These are phyloP conservation scores for Taphrina populina DNA, from an alignment of 1,139 yeast species.

Conservation along the genomic window DNA sequence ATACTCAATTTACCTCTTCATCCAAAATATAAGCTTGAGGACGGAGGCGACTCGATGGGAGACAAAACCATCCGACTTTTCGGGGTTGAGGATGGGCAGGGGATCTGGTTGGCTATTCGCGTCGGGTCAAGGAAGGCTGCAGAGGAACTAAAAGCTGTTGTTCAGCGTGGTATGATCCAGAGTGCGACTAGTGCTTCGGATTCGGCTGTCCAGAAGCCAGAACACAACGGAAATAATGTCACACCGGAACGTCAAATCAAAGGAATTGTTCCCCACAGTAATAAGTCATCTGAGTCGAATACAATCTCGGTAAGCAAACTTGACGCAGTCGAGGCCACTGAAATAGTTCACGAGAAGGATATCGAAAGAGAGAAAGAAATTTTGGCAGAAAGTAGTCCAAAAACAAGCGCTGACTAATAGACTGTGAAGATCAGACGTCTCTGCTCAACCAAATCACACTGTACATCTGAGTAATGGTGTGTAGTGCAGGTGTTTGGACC, in stretches of 20 bases:
- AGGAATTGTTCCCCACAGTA: too few species aligned
- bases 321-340: slow-evolving; percentile 12
- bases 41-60: slow-evolving; percentile 30
- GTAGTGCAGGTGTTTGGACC: too few species aligned
- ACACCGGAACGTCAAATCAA: too few species aligned
- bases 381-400: neutral
- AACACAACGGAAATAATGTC: neutral
- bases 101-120: slow-evolving; percentile 29
- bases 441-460: too few species aligned
- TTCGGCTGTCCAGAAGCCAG: too few species aligned
- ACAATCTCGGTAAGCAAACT: too few species aligned
- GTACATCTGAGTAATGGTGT: too few species aligned
- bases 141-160: slow-evolving; percentile 7
- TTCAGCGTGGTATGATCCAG: neutral
- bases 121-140: slow-evolving; percentile 18
- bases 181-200: too few species aligned
- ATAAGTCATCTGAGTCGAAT: too few species aligned
- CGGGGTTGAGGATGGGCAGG: slow-evolving; percentile 24
- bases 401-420: too few species aligned
- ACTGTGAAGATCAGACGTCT: too few species aligned
- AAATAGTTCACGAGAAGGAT: neutral
- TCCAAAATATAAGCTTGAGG: slow-evolving; percentile 14
- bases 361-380: slow-evolving; percentile 7
- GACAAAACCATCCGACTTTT: slow-evolving; percentile 23
- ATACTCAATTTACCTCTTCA: slow-evolving; percentile 70